phyloP scores from a whole-genome alignment of 805 yeast genomes.

The Candida sithepensis region DNA sequence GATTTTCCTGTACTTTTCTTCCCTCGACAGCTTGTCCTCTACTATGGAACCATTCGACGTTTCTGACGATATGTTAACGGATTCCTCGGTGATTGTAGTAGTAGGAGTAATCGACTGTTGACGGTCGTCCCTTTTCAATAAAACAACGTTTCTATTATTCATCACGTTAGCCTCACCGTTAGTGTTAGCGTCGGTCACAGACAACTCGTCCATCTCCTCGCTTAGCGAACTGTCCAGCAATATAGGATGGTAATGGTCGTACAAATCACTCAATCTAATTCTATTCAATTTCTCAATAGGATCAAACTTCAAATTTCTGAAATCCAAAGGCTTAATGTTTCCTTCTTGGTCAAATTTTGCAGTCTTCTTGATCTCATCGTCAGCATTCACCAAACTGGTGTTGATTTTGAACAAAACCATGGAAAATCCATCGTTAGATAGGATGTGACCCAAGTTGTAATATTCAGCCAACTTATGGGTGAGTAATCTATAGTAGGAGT shows the following conservation, averaged over 20 bases:
- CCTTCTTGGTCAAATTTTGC: conserved; percentile 32
- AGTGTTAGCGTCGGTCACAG: conserved; percentile 5
- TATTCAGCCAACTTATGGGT: conserved; percentile 71
- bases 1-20: conserved; percentile 39
- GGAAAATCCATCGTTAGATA: conserved; percentile 49
- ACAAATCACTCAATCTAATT: conserved; percentile 26
- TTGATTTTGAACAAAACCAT: conserved; percentile 38
- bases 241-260: conserved; percentile 14
- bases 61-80: background rate
- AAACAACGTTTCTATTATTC: background rate
- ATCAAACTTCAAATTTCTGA: conserved; percentile 28
- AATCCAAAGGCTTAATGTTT: conserved; percentile 31
- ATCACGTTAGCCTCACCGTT: conserved; percentile 9
- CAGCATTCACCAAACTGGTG: conserved; percentile 34
- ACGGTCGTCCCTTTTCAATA: background rate
- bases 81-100: conserved; percentile 3
- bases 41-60: conserved; percentile 22
- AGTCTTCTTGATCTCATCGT: conserved; percentile 28
- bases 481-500: conserved; percentile 64
- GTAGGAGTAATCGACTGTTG: conserved; percentile 3
- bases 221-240: background rate
- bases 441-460: conserved; percentile 55
- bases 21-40: conserved; percentile 37
- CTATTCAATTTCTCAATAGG: conserved; percentile 31
- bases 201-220: conserved; percentile 3